Evolutionary conservation across 257 asterid species (phyloP).

Genomic region (Capsicum rhomboideum): DNA sequence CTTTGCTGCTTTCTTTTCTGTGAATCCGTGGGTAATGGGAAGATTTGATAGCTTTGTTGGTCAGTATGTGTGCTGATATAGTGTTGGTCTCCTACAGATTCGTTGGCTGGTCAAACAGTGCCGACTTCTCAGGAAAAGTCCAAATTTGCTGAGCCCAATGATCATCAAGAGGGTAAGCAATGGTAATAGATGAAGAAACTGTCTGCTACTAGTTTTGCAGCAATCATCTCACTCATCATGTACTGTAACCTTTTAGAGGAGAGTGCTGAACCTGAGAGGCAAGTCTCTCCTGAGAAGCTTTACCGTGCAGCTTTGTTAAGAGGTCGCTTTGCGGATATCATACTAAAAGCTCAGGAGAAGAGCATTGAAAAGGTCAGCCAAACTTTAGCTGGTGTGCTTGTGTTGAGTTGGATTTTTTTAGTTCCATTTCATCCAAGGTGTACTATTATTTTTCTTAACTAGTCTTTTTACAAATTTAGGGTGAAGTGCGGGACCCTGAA

Average conservation of each 20-base stretch:
- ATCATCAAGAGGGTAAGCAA: constrained; percentile 59
- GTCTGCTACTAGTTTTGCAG: constrained; percentile 6
- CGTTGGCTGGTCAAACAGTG: background rate
- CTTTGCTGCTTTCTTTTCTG: background rate
- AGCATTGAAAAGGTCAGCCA: constrained; percentile 52
- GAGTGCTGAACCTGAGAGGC: constrained; percentile 46
- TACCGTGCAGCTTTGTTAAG: constrained; percentile 81
- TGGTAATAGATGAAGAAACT: constrained; percentile 4
- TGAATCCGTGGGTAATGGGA: background rate
- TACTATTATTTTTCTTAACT: background rate
- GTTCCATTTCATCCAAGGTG: background rate
- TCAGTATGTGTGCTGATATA: background rate
- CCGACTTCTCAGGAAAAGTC: constrained; percentile 35
- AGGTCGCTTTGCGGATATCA: constrained; percentile 68
- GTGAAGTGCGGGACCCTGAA: constrained; percentile 65
- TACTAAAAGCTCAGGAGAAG: constrained; percentile 84
- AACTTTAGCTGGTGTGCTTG: background rate
- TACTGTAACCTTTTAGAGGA: constrained; percentile 39
- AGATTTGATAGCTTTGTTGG: background rate
- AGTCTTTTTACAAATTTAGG: constrained; percentile 23
- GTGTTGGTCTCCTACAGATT: background rate
- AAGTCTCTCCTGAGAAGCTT: constrained; percentile 73
- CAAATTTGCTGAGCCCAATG: constrained; percentile 44
- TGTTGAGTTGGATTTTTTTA: background rate
- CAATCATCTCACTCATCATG: constrained; percentile 4